Base-by-base conservation (phyloP, 495 filamentous ascomycete species). In the Neurospora tetrasperma region DNA sequence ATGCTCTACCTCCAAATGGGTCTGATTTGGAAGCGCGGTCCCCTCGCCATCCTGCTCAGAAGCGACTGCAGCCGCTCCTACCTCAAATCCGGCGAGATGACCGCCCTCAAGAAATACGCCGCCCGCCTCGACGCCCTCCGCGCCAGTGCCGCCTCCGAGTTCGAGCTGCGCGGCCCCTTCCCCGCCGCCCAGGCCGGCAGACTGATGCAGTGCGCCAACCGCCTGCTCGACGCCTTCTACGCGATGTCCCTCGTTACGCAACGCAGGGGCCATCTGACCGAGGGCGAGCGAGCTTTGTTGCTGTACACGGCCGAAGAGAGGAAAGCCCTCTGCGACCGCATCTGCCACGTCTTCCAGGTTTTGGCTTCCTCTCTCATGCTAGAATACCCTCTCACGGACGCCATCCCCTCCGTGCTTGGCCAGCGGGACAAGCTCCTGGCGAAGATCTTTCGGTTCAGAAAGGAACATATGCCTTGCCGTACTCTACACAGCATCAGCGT, bases 21-120 rank as follows among this genome's bases (percentile, higher is more conserved):
- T n/a, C 84, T 98, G 20, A 92, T 98, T 71, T 99, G 96, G 96
- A 94, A 92, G 79, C 89, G 93, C n/a, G 94, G 96, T n/a, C 96
- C 96, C 0, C 84, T 99, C 18, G 90, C 91, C 2, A 88, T 87
- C 16, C 87, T 96, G 40, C 85, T 93, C 2, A 79, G 83, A 14
- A 84, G 80, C 69, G 79, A 85, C 69, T 81, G 85, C 70, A 81
- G 82, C 11, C 84, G 89, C 23, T 84, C 87, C 11, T 98, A 97
- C 79, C 92, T 97, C 86, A 90, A 90, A 74, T 87, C 93, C 2
- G 87, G 90, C 18, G 96, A 98, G 80, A 93, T 95, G 79, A 86
- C 92, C 14, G 88, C 86, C 0, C 84, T 90, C 59, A 85, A 85
- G 73, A 83, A 86, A 69, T 88, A 87, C 74, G 83, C 84, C 90